These are phyloP conservation scores for Drosera capensis DNA, from an alignment of 148 eudicot species.

Conservation along the genomic window DNA sequence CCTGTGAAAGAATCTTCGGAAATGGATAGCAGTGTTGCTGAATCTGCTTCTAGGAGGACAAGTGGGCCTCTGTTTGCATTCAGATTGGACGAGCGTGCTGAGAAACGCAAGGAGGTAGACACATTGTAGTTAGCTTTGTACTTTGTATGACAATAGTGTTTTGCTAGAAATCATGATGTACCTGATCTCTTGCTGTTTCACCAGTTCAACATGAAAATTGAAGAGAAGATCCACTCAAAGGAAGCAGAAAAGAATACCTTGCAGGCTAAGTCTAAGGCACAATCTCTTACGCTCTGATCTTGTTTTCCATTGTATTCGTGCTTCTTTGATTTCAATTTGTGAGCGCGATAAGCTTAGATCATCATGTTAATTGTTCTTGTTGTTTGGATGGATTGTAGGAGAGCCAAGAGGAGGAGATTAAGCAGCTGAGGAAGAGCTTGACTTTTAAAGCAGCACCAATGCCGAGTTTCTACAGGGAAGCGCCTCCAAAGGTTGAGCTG, in stretches of 20 bases:
- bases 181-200: background rate
- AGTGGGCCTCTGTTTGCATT: conserved; percentile 44
- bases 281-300: background rate
- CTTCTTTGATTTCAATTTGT: no score
- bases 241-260: conserved; percentile 63
- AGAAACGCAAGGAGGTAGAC: conserved; percentile 94
- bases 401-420: conserved; percentile 73
- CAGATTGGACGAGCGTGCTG: conserved; percentile 82
- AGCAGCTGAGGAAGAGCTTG: conserved; percentile 78
- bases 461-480: conserved; percentile 93
- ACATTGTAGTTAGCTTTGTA: no score
- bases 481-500: conserved; percentile 76
- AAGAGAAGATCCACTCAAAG: conserved; percentile 71
- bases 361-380: background rate
- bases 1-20: no score
- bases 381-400: conserved; percentile 58
- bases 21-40: no score
- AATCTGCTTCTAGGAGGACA: conserved; percentile 35
- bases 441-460: conserved; percentile 90
- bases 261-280: conserved; percentile 73
- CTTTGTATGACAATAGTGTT: no score
- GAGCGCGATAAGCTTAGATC: background rate
- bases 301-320: no score
- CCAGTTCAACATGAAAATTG: conserved; percentile 81
- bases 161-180: no score